A percentile compares a stretch with the other conserved stretches of the same genome.
These are phyloP conservation scores for Tephrocybe sp. DNA, from an alignment of 768 basidiomycete genomes.

Conservation along the genomic window DNA sequence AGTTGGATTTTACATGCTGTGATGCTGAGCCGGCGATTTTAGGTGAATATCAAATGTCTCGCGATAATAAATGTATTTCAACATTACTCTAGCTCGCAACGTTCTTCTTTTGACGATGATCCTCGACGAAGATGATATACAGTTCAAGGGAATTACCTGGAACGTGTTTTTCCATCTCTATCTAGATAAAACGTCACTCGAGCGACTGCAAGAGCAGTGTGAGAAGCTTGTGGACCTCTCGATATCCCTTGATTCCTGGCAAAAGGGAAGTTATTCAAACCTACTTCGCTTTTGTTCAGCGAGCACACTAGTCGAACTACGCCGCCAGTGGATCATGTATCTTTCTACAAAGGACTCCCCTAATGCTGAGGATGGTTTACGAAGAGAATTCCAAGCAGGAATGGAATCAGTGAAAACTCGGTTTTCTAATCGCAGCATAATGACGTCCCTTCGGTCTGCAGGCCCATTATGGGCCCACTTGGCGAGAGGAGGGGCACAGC, in stretches of 20 bases:
- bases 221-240: constrained; percentile 32
- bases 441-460: constrained; percentile 26
- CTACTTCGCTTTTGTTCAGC: constrained; percentile 35
- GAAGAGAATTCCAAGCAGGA: constrained; percentile 17
- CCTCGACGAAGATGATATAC: constrained; percentile 24
- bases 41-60: constrained; percentile 25
- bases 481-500: constrained; percentile 13
- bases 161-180: constrained; percentile 49
- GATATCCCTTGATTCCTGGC: constrained; percentile 33
- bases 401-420: constrained; percentile 17
- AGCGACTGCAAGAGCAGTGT: constrained; percentile 36
- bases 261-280: constrained; percentile 31
- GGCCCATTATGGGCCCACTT: constrained; percentile 30
- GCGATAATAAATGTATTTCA: background rate
- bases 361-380: constrained; percentile 15
- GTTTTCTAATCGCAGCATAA: background rate
- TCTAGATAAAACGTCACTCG: constrained; percentile 33
- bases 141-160: constrained; percentile 28
- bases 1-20: constrained; percentile 48
- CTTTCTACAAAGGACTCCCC: constrained; percentile 25
- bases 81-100: constrained; percentile 39
- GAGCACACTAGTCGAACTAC: constrained; percentile 36
- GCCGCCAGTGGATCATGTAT: constrained; percentile 37
- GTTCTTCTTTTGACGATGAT: constrained; percentile 43
- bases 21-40: constrained; percentile 47